Evolutionary conservation across 2,329 filamentous ascomycete genomes (phyloP).

Genomic region (Aureobasidium sp.): DNA sequence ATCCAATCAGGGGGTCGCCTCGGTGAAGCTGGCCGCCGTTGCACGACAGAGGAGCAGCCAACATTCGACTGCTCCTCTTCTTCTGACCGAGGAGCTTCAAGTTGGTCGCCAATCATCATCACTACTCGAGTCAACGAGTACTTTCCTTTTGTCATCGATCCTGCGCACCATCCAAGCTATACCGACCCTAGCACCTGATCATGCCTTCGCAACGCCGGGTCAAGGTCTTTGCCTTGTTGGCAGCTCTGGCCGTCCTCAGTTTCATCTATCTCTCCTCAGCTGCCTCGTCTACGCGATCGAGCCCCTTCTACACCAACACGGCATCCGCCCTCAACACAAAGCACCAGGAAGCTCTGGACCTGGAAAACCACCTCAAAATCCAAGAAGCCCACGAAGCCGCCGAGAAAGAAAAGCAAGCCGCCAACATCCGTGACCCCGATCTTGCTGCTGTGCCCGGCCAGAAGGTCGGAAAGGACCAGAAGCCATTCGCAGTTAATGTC

Average conservation of each 20-base stretch:
- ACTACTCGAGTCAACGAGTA: neutral
- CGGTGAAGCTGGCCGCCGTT: neutral
- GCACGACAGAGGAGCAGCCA: neutral
- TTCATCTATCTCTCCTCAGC: slow-evolving; percentile 67
- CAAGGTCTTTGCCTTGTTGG: slow-evolving; percentile 41
- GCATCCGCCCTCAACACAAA: slow-evolving; percentile 47
- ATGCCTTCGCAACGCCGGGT: slow-evolving; percentile 17
- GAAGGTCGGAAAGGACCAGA: slow-evolving; percentile 55
- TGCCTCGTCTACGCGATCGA: slow-evolving; percentile 45
- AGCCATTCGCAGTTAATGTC: slow-evolving; percentile 61
- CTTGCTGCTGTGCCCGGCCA: slow-evolving; percentile 20
- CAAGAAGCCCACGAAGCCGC: slow-evolving; percentile 7
- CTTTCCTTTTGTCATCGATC: neutral
- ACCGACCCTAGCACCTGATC: neutral
- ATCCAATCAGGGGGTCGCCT: neutral
- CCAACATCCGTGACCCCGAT: slow-evolving; percentile 21
- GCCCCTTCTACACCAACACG: slow-evolving; percentile 52
- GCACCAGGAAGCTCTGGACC: slow-evolving; percentile 11
- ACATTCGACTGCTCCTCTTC: neutral
- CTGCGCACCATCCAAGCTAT: neutral
- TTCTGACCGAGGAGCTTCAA: neutral
- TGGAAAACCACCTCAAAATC: slow-evolving; percentile 11
- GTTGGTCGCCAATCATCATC: neutral
- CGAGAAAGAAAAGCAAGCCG: slow-evolving; percentile 14
- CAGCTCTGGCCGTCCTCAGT: slow-evolving; percentile 58